A percentile compares a stretch with the other conserved stretches of the same genome.
phyloP scores from a whole-genome alignment of 768 basidiomycete genomes.

The Ramaria sp. region DNA sequence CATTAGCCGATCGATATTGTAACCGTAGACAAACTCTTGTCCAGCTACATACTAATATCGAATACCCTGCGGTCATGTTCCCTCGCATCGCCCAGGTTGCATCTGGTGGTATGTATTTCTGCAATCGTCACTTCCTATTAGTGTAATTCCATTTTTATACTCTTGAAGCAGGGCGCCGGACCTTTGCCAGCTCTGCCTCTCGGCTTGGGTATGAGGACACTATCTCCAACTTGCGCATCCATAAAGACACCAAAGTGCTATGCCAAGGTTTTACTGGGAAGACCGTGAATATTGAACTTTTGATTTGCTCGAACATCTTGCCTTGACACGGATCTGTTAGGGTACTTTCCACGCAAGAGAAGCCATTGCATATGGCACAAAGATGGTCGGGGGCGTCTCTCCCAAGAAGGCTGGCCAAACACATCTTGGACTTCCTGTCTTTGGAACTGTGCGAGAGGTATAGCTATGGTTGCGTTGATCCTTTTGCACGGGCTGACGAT shows the following conservation, averaged over 20 bases:
- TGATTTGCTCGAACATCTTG: background rate
- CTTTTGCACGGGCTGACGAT: constrained; percentile 7
- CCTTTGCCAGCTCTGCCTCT: constrained; percentile 69
- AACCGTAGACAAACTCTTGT: background rate
- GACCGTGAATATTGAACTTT: constrained; percentile 48
- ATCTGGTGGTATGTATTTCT: constrained; percentile 2
- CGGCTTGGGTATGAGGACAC: constrained; percentile 80
- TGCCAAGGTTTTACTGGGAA: constrained; percentile 94
- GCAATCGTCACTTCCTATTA: background rate
- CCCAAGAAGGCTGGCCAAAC: constrained; percentile 94
- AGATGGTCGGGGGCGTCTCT: constrained; percentile 96
- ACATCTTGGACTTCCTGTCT: constrained; percentile 92
- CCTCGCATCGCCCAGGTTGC: background rate
- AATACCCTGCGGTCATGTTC: background rate
- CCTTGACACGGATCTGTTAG: constrained; percentile 25
- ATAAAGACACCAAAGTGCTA: constrained; percentile 90
- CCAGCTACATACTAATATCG: background rate
- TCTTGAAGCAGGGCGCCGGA: constrained; percentile 31
- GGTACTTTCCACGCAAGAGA: constrained; percentile 95
- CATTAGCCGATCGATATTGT: background rate
- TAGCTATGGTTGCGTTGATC: background rate
- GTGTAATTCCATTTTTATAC: background rate
- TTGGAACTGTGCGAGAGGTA: constrained; percentile 86
- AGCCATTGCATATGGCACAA: constrained; percentile 90
- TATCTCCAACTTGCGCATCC: constrained; percentile 82